phyloP scores from a whole-genome alignment of 441 rosid genomes.

The Arabidopsis hybrid region DNA sequence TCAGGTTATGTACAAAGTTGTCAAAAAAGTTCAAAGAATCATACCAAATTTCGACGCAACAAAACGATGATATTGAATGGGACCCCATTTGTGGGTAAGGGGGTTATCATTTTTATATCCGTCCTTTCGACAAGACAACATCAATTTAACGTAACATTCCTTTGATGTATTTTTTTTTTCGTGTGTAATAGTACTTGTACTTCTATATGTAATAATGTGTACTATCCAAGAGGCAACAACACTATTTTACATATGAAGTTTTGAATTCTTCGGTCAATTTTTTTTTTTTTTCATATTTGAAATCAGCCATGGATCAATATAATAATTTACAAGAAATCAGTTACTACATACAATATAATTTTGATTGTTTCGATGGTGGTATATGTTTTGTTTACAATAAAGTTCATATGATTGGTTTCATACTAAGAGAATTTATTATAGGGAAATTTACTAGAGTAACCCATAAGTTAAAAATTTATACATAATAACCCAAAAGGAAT shows the following conservation, averaged over 20 bases:
- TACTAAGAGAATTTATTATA: background rate
- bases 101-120: conserved; percentile 14
- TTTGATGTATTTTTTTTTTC: background rate
- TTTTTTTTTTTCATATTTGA: background rate
- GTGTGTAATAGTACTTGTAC: background rate
- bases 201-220: conserved; percentile 1
- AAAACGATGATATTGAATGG: conserved; percentile 25
- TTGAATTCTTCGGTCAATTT: background rate
- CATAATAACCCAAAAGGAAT: no score
- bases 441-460: no score
- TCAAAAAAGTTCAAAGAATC: conserved; percentile 23
- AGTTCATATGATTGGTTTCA: background rate
- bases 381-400: background rate
- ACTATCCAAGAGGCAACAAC: conserved; percentile 4
- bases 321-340: background rate
- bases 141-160: conserved; percentile 31
- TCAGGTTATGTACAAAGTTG: conserved; percentile 31
- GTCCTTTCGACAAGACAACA: conserved; percentile 21
- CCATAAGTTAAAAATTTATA: no score
- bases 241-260: conserved; percentile 2
- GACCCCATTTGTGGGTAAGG: conserved; percentile 33
- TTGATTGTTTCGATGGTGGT: background rate
- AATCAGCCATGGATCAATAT: background rate
- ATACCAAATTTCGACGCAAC: conserved; percentile 35
- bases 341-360: background rate